phyloP scores from a whole-genome alignment of 257 asterid species.

The Penstemon eatonii region DNA sequence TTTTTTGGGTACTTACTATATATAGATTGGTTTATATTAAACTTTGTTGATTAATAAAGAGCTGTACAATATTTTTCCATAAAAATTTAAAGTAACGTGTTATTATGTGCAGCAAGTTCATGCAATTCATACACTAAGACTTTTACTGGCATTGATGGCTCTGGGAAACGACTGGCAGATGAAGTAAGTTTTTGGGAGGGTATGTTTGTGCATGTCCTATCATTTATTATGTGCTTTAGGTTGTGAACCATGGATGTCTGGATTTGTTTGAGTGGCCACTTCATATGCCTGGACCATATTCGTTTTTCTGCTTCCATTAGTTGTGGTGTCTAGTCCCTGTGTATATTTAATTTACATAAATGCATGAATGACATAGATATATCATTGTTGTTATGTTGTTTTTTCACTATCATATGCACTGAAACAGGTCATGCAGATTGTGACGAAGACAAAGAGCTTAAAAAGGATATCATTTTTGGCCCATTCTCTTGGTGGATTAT shows the following conservation, averaged over 20 bases:
- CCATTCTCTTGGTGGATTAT: constrained; percentile 96
- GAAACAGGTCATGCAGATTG: constrained; percentile 66
- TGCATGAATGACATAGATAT: background rate
- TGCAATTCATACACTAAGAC: constrained; percentile 82
- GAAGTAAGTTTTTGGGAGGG: constrained; percentile 47
- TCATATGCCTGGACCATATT: no score
- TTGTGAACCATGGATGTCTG: no score
- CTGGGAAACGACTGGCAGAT: constrained; percentile 89
- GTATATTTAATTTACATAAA: background rate
- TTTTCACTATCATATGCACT: constrained; percentile 13
- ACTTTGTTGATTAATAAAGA: background rate
- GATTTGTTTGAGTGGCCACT: no score
- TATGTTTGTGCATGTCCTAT: no score
- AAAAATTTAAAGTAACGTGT: constrained; percentile 25
- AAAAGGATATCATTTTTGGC: constrained; percentile 83
- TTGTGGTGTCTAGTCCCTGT: no score
- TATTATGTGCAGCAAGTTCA: constrained; percentile 73
- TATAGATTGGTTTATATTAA: background rate
- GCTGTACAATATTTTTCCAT: background rate
- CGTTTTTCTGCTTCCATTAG: no score
- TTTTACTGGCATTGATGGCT: constrained; percentile 83
- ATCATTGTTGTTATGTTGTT: background rate
- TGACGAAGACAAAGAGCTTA: constrained; percentile 58
- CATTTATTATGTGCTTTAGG: no score
- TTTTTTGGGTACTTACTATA: background rate